Evolutionary conservation across 768 basidiomycete species (phyloP).

Genomic region (Calocera viscosa): DNA sequence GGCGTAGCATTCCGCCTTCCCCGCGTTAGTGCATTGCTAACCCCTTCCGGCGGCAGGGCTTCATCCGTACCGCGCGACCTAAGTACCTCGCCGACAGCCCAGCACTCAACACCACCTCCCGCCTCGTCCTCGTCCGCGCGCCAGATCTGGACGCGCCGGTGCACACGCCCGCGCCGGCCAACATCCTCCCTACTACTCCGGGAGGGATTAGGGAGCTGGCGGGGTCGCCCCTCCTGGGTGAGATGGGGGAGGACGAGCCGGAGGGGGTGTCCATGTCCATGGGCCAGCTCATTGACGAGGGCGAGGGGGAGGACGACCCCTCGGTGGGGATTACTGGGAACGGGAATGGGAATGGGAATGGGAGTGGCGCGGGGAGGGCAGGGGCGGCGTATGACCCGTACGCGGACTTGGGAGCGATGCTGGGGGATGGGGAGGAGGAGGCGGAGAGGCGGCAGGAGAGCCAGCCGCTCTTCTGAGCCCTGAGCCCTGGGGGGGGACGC

Average conservation of each 20-base stretch:
- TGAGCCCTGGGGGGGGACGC: background rate
- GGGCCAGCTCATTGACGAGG: conserved; percentile 16
- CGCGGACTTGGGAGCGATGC: conserved; percentile 65
- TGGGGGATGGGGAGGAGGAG: conserved; percentile 42
- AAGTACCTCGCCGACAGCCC: conserved; percentile 77
- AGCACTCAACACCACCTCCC: conserved; percentile 72
- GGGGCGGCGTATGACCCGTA: conserved; percentile 50
- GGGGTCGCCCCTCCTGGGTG: background rate
- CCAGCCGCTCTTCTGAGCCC: conserved; percentile 44
- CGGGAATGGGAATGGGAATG: background rate
- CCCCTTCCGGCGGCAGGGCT: conserved; percentile 38
- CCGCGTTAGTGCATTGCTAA: background rate
- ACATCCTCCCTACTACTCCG: conserved; percentile 19
- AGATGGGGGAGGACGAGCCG: background rate
- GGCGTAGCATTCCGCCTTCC: conserved; percentile 14
- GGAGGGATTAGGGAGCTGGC: background rate
- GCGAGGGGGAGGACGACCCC: conserved; percentile 32
- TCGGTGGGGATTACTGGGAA: background rate
- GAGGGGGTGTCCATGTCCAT: background rate
- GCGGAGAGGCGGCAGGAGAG: conserved; percentile 33
- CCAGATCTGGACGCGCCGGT: conserved; percentile 26
- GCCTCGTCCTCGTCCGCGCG: conserved; percentile 54
- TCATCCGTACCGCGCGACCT: conserved; percentile 79
- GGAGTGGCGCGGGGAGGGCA: background rate
- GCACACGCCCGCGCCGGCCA: conserved; percentile 20